Percentiles rank a stretch among this genome's conserved stretches.
Evolutionary conservation across 164 flowering plant species (phyloP).

Genomic region (Tinospora cordifolia): DNA sequence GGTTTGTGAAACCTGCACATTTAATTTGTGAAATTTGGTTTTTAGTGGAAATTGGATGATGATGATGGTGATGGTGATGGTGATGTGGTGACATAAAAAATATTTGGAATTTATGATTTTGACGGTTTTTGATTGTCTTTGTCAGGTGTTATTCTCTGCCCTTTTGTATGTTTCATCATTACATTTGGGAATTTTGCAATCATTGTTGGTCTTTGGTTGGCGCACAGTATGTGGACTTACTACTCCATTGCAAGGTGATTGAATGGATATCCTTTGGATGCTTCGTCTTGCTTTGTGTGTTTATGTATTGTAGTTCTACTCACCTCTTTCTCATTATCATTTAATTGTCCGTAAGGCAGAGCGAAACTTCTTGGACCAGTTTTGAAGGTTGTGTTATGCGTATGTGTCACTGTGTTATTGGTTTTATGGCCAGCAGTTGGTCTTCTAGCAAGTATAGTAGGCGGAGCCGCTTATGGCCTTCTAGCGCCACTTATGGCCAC

Average conservation of each 20-base stretch:
- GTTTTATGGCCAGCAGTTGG: constrained; percentile 66
- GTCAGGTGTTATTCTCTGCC: constrained; percentile 71
- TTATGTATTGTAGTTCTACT: not conserved
- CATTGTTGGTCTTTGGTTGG: constrained; percentile 76
- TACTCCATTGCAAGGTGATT: constrained; percentile 53
- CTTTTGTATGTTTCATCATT: constrained; percentile 62
- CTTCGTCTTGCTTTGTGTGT: not conserved
- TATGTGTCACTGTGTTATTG: constrained; percentile 34
- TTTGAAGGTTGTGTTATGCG: constrained; percentile 54
- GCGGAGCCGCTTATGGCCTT: constrained; percentile 66
- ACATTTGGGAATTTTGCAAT: constrained; percentile 58
- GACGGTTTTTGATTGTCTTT: not conserved
- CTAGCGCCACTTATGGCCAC: constrained; percentile 67
- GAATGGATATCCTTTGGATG: not conserved
- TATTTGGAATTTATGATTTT: not conserved
- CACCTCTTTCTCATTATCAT: constrained; percentile 8
- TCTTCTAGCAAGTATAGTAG: constrained; percentile 52
- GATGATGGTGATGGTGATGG: too few species aligned
- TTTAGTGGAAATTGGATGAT: not conserved
- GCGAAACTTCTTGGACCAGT: constrained; percentile 65
- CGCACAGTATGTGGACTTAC: constrained; percentile 54
- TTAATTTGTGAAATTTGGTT: not conserved
- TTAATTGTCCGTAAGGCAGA: constrained; percentile 34
- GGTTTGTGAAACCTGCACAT: too few species aligned
- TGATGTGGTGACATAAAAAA: too few species aligned